Base-by-base conservation (phyloP, 257 asterid genomes). In the Prunella vulgaris region DNA sequence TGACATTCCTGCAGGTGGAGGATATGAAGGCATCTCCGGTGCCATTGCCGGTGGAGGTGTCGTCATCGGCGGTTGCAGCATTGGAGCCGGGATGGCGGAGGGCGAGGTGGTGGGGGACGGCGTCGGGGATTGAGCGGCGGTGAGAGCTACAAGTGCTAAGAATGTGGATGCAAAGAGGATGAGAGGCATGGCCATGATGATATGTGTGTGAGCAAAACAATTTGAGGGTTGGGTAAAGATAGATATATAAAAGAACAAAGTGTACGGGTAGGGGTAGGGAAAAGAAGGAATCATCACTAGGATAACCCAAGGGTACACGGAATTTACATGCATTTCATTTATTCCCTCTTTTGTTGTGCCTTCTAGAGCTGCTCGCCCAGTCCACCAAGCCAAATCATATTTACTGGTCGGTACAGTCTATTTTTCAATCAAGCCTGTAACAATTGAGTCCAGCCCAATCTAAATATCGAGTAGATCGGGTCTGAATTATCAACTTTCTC, bases 81-180 rank as follows among this genome's bases (percentile, higher is more conserved):
- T 42, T n/a, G 51, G 64, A 42, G 51, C 4, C 13, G 61, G 9
- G 14, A 32, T 1, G 38, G 66, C 21, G 8, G 66, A 5, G 0
- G 72, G 42, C 3, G 81, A 42, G 28, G 62, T 58, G 2, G 62
- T 32, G 37, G 76, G 78, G 40, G 78, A 27, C 3, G 82, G 5
- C 63, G 42, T 8, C 22, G 83, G 80, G 42, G 78, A 37, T 68
- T 79, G 84, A 40, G 84, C 75, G n/a, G 68, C 54, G 62, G 84
- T 72, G 62, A 72, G 63, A 42, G 80, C 70, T 4, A 73, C 18
- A 58, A 76, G 69, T 46, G 81, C 78, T 27, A 79, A 20, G 12
- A 73, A 54, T 79, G 77, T 71, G 54, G 76, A 15, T 25, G 63
- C 14, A 21, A 76, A 68, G 58, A 76, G 56, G 48, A 75, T 67